phyloP scores from a whole-genome alignment of 345 rosid species.

The Angophora floribunda region DNA sequence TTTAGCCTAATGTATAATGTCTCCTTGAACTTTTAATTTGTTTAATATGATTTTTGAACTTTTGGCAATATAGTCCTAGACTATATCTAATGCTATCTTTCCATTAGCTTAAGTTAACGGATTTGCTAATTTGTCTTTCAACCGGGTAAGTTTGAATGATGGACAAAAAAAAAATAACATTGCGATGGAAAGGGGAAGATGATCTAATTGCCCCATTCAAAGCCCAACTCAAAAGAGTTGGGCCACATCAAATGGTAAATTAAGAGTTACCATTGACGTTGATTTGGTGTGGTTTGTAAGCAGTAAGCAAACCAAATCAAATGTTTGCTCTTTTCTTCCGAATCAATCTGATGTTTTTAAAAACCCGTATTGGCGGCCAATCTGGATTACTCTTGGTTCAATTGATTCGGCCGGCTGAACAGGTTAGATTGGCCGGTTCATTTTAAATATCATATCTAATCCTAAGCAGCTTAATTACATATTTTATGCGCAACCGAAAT shows the following conservation, averaged over 20 bases:
- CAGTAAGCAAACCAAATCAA: background rate
- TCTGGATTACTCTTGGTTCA: background rate
- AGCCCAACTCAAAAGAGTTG: background rate
- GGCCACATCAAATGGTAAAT: background rate
- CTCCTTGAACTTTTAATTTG: rapidly evolving
- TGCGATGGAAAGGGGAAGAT: no score
- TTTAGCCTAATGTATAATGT: background rate
- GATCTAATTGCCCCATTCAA: background rate
- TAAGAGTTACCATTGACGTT: background rate
- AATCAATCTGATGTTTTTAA: background rate
- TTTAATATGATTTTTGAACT: background rate
- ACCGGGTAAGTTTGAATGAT: background rate
- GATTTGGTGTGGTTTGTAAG: background rate
- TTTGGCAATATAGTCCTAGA: background rate
- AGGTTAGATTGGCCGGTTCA: background rate
- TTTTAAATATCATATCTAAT: background rate
- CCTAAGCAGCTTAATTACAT: no score
- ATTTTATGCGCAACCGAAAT: background rate
- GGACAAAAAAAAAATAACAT: background rate
- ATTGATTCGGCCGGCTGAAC: background rate
- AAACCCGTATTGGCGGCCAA: background rate
- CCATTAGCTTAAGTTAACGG: background rate
- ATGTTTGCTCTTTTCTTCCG: background rate
- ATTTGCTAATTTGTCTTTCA: background rate
- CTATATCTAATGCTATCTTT: background rate